Base-by-base conservation (phyloP, 2,329 filamentous ascomycete species). In the Arachnomyces sp. region DNA sequence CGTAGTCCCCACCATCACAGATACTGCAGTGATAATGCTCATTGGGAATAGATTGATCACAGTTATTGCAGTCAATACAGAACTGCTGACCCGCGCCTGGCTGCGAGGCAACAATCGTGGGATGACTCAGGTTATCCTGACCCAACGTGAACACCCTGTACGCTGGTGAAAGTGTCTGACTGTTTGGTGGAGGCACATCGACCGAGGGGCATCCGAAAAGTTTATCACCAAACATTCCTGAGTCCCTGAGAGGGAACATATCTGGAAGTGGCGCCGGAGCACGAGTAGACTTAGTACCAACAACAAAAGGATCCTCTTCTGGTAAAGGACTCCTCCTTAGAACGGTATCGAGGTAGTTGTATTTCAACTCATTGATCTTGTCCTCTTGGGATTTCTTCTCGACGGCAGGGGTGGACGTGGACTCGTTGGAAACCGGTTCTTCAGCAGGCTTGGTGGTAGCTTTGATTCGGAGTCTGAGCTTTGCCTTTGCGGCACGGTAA, bases 401-500 rank as follows among this genome's bases (percentile, higher is more conserved):
- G 18, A 44, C 40, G 13, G 43, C 35, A 12, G 29, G n/a, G 15
- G 36, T 16, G 14, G 11, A 28, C 30, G 36, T 16, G 14, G 11
- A 28, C 30, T 32, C 14, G 30, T 46, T 41, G 16, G 52, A 40
- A n/a, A n/a, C n/a, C 12, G 44, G 36, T 31, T 49, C 48, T 28
- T 48, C 35, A 34, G 40, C 39, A 32, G 48, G 43, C 15, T 61
- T 52, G 38, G 73, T 55, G 12, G 77, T 81, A 29, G 84, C 82
- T 50, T 80, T 85, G 44, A 98, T 77, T 65, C 92, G 89, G 52
- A 98, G 81, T 80, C 96, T 98, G 50, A 89, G 80, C 74, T 98
- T 98, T 29, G 92, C 92, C 72, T 95, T 98, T 49, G 92, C 92
- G 50, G 92, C 92, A 55, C 92, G 83, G 61, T 92, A 90, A 31